phyloP scores from a whole-genome alignment of 371 early-diverging fungal genomes.

The Phascolomyces articulosus region DNA sequence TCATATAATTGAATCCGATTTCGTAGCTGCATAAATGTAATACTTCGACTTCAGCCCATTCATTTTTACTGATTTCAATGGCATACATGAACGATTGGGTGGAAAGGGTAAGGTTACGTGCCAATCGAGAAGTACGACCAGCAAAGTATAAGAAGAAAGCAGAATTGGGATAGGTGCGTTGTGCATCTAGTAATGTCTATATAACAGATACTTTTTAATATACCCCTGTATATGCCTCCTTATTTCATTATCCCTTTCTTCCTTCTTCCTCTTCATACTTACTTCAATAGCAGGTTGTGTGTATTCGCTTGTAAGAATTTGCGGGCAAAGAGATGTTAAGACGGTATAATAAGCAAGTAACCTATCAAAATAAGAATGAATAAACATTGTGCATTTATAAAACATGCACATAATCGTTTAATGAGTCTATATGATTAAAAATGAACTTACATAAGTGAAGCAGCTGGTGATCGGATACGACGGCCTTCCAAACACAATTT shows the following conservation, averaged over 20 bases:
- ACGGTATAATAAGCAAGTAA: conserved; percentile 51
- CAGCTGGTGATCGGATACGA: conserved; percentile 64
- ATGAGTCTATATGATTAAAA: no score
- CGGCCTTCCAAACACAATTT: conserved; percentile 56
- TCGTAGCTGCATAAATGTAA: conserved; percentile 60
- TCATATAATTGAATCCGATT: conserved; percentile 60
- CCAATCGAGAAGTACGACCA: conserved; percentile 60
- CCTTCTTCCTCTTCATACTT: background rate
- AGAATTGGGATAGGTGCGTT: conserved; percentile 60
- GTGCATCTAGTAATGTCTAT: conserved; percentile 59
- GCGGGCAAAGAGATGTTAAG: conserved; percentile 48
- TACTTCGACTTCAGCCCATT: conserved; percentile 58
- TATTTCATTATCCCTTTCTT: background rate
- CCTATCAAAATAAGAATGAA: conserved; percentile 22
- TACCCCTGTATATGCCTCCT: no score
- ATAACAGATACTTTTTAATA: background rate
- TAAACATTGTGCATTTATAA: no score
- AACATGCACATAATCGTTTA: no score
- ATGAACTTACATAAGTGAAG: conserved; percentile 57
- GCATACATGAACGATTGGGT: conserved; percentile 54
- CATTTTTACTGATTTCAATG: conserved; percentile 53
- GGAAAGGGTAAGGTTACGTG: conserved; percentile 47
- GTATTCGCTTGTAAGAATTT: conserved; percentile 42
- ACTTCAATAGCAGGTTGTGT: conserved; percentile 63
- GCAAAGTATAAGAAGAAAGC: conserved; percentile 68